Evolutionary conservation across 768 basidiomycete genomes (phyloP).

Genomic region (Termitomyces sp.): DNA sequence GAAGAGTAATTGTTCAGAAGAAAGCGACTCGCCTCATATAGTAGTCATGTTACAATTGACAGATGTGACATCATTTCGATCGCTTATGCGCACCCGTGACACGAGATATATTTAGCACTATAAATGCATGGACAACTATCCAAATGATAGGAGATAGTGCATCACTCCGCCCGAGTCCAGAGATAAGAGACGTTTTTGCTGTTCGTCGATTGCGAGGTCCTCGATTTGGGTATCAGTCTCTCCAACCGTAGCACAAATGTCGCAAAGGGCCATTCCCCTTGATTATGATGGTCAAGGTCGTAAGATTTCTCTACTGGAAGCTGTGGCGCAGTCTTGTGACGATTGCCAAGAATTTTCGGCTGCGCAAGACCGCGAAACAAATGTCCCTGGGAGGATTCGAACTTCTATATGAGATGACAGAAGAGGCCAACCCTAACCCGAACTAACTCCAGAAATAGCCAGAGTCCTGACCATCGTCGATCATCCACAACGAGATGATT

Average conservation of each 20-base stretch:
- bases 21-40: neutral
- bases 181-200: slow-evolving; percentile 3
- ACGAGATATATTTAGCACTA: neutral
- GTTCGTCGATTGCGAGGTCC: neutral
- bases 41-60: neutral
- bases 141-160: neutral
- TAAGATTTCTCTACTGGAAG: too few relatives aligned
- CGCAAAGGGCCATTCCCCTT: neutral
- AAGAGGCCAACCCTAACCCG: too few relatives aligned
- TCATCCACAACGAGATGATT: slow-evolving; percentile 17
- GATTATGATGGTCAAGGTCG: neutral
- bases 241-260: neutral
- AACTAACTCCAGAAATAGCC: too few relatives aligned
- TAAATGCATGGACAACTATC: neutral
- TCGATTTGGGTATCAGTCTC: neutral
- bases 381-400: slow-evolving; percentile 23
- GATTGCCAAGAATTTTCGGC: neutral
- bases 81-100: neutral
- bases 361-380: neutral
- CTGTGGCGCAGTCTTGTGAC: neutral
- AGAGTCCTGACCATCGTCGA: too few relatives aligned
- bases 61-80: neutral
- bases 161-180: neutral
- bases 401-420: too few relatives aligned
- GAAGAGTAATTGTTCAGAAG: neutral